A percentile compares a stretch with the other conserved stretches of the same genome.
phyloP scores from a whole-genome alignment of 306 rosid species.

The cucumber (Cucumis sativus) region Cucumber_9930_V3 NC_026660.2:2513501-2514000 shows the following conservation, averaged over 20 bases:
- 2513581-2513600: conserved; percentile 30
- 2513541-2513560: conserved; percentile 85
- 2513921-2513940: conserved; percentile 72
- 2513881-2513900: conserved; percentile 36
- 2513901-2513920: conserved; percentile 54
- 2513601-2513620: conserved; percentile 23
- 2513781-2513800: conserved; percentile 23
- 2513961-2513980: conserved; percentile 42
- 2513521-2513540: conserved; percentile 47
- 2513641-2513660: conserved; percentile 69
- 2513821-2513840: conserved; percentile 72
- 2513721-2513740: conserved; percentile 78
- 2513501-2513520: conserved; percentile 20
- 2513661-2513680: conserved; percentile 71
- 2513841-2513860: conserved; percentile 21
- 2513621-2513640: conserved; percentile 20
- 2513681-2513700: conserved; percentile 36
- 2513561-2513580: conserved; percentile 49
- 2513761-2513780: conserved; percentile 23
- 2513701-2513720: conserved; percentile 66
- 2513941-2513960: conserved; percentile 54
- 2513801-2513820: conserved; percentile 79
- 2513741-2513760: conserved; percentile 65
- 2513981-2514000: conserved; percentile 65
- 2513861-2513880: neutral